Evolutionary conservation across 1,284 basidiomycete genomes (phyloP), one percentile per base, ranked within the genome.

Genomic region (Moniliella sp.): DNA sequence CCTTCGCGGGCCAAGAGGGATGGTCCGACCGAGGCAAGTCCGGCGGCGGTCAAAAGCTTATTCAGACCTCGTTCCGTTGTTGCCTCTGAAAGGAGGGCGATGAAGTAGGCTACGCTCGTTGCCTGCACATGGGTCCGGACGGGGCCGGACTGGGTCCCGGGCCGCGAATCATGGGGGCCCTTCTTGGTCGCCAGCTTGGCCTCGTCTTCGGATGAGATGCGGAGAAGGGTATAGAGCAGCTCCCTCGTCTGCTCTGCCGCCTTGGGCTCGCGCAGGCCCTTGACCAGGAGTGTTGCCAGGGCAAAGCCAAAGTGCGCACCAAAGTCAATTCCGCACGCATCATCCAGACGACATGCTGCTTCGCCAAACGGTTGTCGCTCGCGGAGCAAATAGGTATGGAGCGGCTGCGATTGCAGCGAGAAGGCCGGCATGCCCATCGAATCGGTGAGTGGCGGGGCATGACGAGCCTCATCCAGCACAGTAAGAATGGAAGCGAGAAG

Each of bases 271-370:
- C 51, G 37, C 31, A 55, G 30, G 8, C 51, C 51, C 19, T 52
- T 52, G 32, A 52, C 45, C n/a, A 55, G 40, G 18, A 55, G 37
- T 3, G 51, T 46, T 4, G 51, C 49, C 40, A 50, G 42, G 11
- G 39, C 48, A 32, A 55, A 55, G 14, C 42, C 42, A 29, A 55
- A 55, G 38, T 50, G 50, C 40, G 45, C 44, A 25, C 52, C 51
- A 39, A 55, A 55, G 28, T 55, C 50, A 12, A 55, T 42, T 2
- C 51, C 51, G 1, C 44, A 45, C 36, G 50, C 50, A 28, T 52
- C 51, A 27, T 55, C 51, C 16, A 55, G 33, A 28, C 43, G 42
- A 38, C 40, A 42, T 2, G 51, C 47, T 14, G 43, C 36, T 15
- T 55, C 50, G 16, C 46, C 43, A 36, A 52, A 50, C 30, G 50